Evolutionary conservation across 163 green algal species (phyloP), one percentile per base, ranked within the genome.

Genomic region (Volvox carteri): DNA sequence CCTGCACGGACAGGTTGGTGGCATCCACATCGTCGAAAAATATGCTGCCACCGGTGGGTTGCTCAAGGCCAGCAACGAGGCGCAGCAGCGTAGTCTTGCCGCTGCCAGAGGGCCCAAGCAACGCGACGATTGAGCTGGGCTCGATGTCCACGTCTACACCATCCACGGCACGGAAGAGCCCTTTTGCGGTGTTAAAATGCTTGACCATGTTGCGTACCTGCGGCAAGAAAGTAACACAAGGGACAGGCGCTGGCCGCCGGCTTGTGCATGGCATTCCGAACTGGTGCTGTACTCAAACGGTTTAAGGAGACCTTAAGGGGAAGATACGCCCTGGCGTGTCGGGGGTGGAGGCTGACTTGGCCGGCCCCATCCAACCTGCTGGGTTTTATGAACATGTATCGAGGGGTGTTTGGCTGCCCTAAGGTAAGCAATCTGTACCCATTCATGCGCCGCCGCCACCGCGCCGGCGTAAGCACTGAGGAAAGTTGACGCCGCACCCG

Each of bases 61-160:
- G 78, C 81, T 98, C 96, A 67, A 98, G 90, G 50, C 96, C 96
- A 4, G 96, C 93, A 19, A 98, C 94, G 35, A 98, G 86, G n/a
- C 96, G 92, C 89, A 98, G 90, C 91, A 97, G 90, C 18, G 95
- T 98, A 19, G 94, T 98, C 90, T 98, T 98, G 86, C 96, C 96
- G 54, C 73, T 92, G 14, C 96, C 96, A 6, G 93, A 97, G 21
- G 96, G 96, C 12, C 96, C 96, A 68, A 98, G 90, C 78, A 98
- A 87, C 1, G 96, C 96, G 16, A 94, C 94, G 77, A 97, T 96
- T 33, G 90, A 92, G 86, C 83, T 91, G 42, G 95, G 91, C 42
- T 93, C 86, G 4, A 97, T 92, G 68, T 96, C 85, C 39, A 97
- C 84, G 56, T 93, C 88, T 41, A 97, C 94, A 35, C 91, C 93